Evolutionary conservation across 495 filamentous ascomycete genomes (phyloP), one percentile per base, ranked within the genome.

Genomic region (Penicillium simplicissimum): DNA sequence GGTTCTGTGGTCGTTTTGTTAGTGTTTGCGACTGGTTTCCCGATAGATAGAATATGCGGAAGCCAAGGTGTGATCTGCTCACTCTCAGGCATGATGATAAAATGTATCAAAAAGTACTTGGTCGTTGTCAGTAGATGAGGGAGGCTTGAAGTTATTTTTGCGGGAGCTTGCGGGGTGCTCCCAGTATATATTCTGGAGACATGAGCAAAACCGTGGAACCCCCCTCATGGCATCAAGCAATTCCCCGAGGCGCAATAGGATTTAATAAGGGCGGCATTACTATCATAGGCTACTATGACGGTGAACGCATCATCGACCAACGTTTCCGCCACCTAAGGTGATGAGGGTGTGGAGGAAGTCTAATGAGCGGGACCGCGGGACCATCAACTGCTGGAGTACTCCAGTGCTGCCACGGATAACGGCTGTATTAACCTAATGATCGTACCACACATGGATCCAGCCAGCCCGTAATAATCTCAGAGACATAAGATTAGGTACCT

Each of bases 221-320:
- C 3, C 21, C 25, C 21, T 19, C 25, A 28, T 62, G 42, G 19
- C 60, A 62, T 62, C 28, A 6, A 23, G 19, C 17, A 28, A 10
- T 0, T 13, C 42, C 17, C 19, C 4, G 17, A 45, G 9, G 25
- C 14, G 8, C 17, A 8, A 47, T 33, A 10, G 36, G 10, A 43
- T 13, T n/a, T 43, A 15, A 8, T 33, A 40, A 52, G 57, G 57
- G 57, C 61, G 45, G 55, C 57, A 59, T 45, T 64, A 40, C 52
- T 56, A 51, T 52, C 17, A 60, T 59, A 64, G 61, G 61, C 15
- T 43, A 35, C 4, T 23, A 11, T 35, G 17, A 36, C 21, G 55
- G 21, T 59, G 57, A 64, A 52, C 61, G 61, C 61, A 59, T 64
- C 61, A 64, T 64, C 38, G 61, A 64, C 45, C 52, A 31, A 49